A percentile compares a stretch with the other conserved stretches of the same genome.
These are phyloP conservation scores for Diplodia sapinea DNA, from an alignment of 2,329 filamentous ascomycete genomes.

Conservation along the genomic window DNA sequence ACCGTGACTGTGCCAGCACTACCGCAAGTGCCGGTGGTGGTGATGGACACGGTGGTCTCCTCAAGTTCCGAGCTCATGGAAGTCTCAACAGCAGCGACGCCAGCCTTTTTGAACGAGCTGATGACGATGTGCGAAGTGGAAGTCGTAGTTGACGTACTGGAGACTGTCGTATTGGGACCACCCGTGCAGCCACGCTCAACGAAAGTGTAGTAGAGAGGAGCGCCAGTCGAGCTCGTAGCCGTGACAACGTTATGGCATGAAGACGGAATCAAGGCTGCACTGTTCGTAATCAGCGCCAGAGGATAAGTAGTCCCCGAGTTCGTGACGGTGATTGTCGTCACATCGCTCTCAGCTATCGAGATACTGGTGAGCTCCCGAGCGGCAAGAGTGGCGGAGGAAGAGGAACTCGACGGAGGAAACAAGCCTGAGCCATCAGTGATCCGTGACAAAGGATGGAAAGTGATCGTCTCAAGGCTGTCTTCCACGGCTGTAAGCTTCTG, in stretches of 20 bases:
- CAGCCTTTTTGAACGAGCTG: not conserved
- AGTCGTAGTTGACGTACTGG: constrained; percentile 8
- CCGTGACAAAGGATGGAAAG: not conserved
- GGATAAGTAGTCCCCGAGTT: constrained; percentile 1
- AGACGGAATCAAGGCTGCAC: constrained; percentile 1
- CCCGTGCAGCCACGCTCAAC: constrained; percentile 13
- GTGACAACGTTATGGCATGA: not conserved
- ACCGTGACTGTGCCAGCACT: not conserved
- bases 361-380: constrained; percentile 9
- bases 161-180: not conserved
- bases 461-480: not conserved
- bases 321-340: not conserved
- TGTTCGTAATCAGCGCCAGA: constrained; percentile 4
- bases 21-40: not conserved
- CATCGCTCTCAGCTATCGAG: not conserved
- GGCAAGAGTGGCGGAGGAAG: not conserved
- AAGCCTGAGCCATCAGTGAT: not conserved
- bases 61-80: not conserved
- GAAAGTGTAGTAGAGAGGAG: constrained; percentile 4
- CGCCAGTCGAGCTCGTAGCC: not conserved
- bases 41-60: not conserved
- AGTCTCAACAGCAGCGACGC: not conserved
- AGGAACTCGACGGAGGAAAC: not conserved
- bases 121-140: not conserved
- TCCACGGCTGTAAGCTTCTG: not conserved